Conservation (phyloP, 495 filamentous ascomycete genomes). For the Aspergillus coremiiformis region DNA sequence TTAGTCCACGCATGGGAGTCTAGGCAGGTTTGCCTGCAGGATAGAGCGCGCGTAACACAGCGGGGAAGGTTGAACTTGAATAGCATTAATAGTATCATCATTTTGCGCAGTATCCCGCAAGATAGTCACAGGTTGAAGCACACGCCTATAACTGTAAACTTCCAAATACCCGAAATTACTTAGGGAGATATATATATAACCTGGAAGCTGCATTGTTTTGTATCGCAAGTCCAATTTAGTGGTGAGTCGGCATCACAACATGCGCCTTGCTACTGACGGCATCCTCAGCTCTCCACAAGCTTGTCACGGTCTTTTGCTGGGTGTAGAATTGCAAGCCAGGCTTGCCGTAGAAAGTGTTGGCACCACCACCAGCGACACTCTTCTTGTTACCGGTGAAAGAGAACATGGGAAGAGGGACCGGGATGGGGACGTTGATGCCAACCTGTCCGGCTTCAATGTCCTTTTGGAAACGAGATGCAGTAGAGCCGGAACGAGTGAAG, state of each 20-base stretch:
- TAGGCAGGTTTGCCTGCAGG: too few relatives aligned
- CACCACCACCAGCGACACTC: slow-evolving; percentile 86
- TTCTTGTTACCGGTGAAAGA: slow-evolving; percentile 98
- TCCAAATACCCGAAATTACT: neutral
- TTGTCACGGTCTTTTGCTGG: slow-evolving; percentile 94
- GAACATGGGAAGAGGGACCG: slow-evolving; percentile 91
- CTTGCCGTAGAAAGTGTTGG: slow-evolving; percentile 91
- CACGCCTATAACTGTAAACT: neutral
- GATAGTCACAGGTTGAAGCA: neutral
- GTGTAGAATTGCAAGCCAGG: slow-evolving; percentile 92
- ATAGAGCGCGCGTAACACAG: too few relatives aligned
- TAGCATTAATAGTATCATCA: neutral
- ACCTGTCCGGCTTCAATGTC: slow-evolving; percentile 53
- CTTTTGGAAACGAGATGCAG: slow-evolving; percentile 57
- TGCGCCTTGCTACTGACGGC: slow-evolving; percentile 66
- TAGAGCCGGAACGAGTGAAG: slow-evolving; percentile 58
- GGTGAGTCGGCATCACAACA: slow-evolving; percentile 78
- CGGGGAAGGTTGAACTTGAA: neutral
- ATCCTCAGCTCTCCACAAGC: slow-evolving; percentile 80
- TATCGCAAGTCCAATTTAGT: slow-evolving; percentile 1
- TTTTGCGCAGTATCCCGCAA: neutral
- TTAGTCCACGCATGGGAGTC: too few relatives aligned
- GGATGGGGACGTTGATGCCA: slow-evolving; percentile 64
- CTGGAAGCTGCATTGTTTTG: neutral
- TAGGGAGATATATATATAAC: neutral